phyloP scores from a whole-genome alignment of 306 rosid species.

The Pyrus betulifolia region DNA sequence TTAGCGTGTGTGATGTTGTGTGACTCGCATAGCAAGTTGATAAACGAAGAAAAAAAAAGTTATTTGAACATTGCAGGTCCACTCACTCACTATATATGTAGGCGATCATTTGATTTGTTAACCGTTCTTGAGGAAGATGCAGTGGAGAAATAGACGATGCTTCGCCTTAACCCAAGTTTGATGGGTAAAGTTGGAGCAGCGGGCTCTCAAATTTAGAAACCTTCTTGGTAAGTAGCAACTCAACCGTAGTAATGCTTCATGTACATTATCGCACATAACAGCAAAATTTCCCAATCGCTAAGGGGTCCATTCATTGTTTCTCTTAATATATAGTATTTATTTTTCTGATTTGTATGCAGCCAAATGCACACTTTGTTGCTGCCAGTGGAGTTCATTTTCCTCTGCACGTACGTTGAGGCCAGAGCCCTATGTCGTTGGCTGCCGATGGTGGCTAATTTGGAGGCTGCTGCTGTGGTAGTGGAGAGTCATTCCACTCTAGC shows the following conservation, averaged over 20 bases:
- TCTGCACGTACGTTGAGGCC: no score
- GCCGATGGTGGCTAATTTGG: no score
- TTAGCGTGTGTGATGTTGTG: neutral
- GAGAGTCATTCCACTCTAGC: no score
- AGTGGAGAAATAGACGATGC: conserved; percentile 46
- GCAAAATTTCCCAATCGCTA: no score
- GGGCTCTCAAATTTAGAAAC: conserved; percentile 41
- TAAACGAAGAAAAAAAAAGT: neutral
- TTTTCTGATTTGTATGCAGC: no score
- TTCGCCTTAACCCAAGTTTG: conserved; percentile 59
- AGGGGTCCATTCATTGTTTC: no score
- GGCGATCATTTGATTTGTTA: neutral
- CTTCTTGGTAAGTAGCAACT: conserved; percentile 48
- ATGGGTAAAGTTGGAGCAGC: conserved; percentile 75
- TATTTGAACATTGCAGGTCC: no score
- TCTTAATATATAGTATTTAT: no score
- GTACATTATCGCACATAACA: neutral
- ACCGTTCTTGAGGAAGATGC: conserved; percentile 31
- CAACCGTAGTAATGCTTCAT: conserved; percentile 64
- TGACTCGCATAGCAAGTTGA: neutral
- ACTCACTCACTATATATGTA: neutral
- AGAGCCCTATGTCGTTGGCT: no score
- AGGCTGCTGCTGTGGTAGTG: no score
- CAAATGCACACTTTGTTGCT: no score
- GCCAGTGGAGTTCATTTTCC: no score